A percentile compares a stretch with the other conserved stretches of the same genome.
Evolutionary conservation across 306 rosid species (phyloP).

Genomic region (Prinsepia uniflora): DNA sequence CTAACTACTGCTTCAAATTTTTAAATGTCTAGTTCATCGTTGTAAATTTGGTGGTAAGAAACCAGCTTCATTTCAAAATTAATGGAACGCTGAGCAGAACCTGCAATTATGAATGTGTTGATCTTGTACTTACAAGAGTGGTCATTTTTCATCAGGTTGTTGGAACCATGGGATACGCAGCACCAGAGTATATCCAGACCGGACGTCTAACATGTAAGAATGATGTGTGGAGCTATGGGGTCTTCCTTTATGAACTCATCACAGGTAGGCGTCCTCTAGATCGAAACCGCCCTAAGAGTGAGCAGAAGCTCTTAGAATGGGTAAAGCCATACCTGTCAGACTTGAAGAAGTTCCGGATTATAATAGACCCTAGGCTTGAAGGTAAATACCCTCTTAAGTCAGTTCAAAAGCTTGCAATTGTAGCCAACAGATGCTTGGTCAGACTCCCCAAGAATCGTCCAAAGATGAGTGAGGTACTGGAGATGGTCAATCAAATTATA

Average conservation of each 20-base stretch:
- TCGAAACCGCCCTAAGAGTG: slow-evolving; percentile 80
- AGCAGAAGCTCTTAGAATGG: slow-evolving; percentile 97
- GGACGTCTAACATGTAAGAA: slow-evolving; percentile 85
- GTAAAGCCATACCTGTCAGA: slow-evolving; percentile 80
- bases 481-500: slow-evolving; percentile 57
- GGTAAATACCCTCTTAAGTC: slow-evolving; percentile 61
- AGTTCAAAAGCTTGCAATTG: slow-evolving; percentile 60
- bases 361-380: slow-evolving; percentile 86
- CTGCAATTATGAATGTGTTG: background rate
- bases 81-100: background rate
- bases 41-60: background rate
- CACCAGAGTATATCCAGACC: slow-evolving; percentile 88
- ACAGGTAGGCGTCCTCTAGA: slow-evolving; percentile 92
- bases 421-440: slow-evolving; percentile 83
- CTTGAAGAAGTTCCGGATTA: slow-evolving; percentile 62
- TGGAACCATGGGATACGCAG: slow-evolving; percentile 97
- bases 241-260: slow-evolving; percentile 90
- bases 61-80: background rate
- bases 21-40: background rate
- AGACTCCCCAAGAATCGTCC: slow-evolving; percentile 83
- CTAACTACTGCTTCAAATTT: background rate
- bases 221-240: slow-evolving; percentile 96
- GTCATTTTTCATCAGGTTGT: slow-evolving; percentile 57
- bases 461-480: slow-evolving; percentile 89
- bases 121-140: slow-evolving; percentile 24